phyloP scores from a whole-genome alignment of 2,329 filamentous ascomycete species.

The Dothistroma septosporum region DNA sequence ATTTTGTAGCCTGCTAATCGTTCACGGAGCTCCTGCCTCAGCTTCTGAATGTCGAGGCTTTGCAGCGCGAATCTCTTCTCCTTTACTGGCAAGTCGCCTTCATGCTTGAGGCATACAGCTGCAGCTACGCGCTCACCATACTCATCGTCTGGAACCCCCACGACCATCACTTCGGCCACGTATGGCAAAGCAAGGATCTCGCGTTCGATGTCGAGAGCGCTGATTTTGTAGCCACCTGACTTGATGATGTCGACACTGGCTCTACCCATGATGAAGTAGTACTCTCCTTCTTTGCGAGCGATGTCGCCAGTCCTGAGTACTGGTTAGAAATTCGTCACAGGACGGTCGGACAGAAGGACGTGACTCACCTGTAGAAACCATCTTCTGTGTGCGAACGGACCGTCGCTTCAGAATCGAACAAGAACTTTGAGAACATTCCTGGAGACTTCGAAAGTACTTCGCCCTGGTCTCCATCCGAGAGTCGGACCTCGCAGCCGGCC shows the following conservation, averaged over 20 bases:
- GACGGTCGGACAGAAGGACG: not conserved
- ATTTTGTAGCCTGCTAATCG: conserved; percentile 48
- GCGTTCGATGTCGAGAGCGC: conserved; percentile 52
- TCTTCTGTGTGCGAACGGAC: conserved; percentile 28
- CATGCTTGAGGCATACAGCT: conserved; percentile 43
- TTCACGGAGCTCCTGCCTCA: conserved; percentile 43
- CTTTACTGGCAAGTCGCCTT: conserved; percentile 26
- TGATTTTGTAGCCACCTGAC: conserved; percentile 54
- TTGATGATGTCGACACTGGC: conserved; percentile 54
- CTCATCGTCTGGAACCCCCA: conserved; percentile 52
- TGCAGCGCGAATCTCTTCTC: conserved; percentile 17
- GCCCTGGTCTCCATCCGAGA: conserved; percentile 46
- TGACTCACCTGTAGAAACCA: conserved; percentile 28
- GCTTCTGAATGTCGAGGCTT: conserved; percentile 38
- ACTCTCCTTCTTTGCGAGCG: conserved; percentile 40
- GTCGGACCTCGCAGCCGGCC: conserved; percentile 45
- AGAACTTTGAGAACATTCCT: conserved; percentile 35
- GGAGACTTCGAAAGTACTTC: conserved; percentile 43
- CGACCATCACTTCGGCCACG: conserved; percentile 51
- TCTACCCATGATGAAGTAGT: conserved; percentile 52
- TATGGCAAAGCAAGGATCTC: conserved; percentile 49
- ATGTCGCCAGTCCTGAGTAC: conserved; percentile 31
- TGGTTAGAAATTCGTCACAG: not conserved
- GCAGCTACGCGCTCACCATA: conserved; percentile 55
- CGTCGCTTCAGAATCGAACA: conserved; percentile 32